phyloP scores from a whole-genome alignment of 257 asterid genomes.

The Thymus mandschuricus region DNA sequence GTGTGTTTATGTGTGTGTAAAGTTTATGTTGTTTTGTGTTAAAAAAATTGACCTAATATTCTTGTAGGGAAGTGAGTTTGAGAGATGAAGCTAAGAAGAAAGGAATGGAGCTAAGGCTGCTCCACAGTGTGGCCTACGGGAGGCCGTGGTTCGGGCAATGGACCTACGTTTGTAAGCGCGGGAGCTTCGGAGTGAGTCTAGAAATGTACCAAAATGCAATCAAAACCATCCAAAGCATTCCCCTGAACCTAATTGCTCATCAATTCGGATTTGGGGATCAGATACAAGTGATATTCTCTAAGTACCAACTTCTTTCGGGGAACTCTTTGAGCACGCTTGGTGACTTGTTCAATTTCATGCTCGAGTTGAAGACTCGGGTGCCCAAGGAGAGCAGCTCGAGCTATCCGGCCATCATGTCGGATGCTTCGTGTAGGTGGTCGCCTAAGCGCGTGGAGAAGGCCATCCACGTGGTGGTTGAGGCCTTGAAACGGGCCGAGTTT shows the following conservation, averaged over 20 bases:
- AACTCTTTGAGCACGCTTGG: conserved; percentile 64
- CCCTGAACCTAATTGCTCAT: conserved; percentile 57
- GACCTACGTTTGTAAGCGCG: conserved; percentile 75
- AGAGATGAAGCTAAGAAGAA: conserved; percentile 69
- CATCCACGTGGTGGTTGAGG: conserved; percentile 84
- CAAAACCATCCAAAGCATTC: conserved; percentile 62
- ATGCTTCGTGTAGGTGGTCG: conserved; percentile 91
- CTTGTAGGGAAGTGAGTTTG: conserved; percentile 83
- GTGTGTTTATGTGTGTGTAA: not conserved
- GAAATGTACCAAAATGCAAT: conserved; percentile 64
- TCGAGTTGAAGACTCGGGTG: conserved; percentile 57
- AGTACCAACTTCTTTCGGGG: conserved; percentile 73
- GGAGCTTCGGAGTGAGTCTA: conserved; percentile 65
- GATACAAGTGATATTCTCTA: conserved; percentile 52
- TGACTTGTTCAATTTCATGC: conserved; percentile 73
- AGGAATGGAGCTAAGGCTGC: conserved; percentile 83
- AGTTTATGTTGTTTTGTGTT: not conserved
- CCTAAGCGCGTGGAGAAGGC: conserved; percentile 95
- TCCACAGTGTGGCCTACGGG: conserved; percentile 72
- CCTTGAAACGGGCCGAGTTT: conserved; percentile 70
- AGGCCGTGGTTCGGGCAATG: conserved; percentile 92
- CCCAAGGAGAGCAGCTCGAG: conserved; percentile 57
- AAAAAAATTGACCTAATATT: not conserved
- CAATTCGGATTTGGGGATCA: conserved; percentile 41
- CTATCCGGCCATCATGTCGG: conserved; percentile 69